Base-by-base conservation (phyloP, 306 rosid genomes). In the Prunus fruticosa region DNA sequence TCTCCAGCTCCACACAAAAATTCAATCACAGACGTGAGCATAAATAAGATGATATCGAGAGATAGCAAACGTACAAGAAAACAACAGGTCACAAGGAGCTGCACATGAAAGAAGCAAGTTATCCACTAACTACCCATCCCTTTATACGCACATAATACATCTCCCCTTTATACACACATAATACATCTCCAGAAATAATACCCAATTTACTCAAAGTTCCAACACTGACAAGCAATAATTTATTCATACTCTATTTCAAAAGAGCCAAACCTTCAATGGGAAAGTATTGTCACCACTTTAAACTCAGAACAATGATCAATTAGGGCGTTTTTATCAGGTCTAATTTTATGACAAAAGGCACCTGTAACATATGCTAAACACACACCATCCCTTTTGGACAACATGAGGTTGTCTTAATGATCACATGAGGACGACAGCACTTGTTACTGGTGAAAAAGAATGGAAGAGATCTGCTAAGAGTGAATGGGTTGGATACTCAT, bases 381-480 rank as follows among this genome's bases (percentile, higher is more conserved):
- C 23, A 22, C 15, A 22, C 16, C 63, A 57, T 57, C 22, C 28
- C n/a, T 18, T 19, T 53, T 16, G 58, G 9, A 18, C 9, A 19
- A 53, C 22, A 6, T 46, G 53, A 20, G 16, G 28, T 23, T 47
- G 50, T 61, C 64, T 52, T 54, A 50, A 64, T 30, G 54, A 75
- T 68, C 65, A 34, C 27, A 65, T 34, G 45, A 38, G n/a, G 52
- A 75, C 13, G 65, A 54, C 65, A 34, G 0, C 19, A 8, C 7
- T 51, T 18, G 56, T 51, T 3, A 14, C 47, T 25, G 19, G 22
- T 54, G 18, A 25, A 75, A 64, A 75, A 23, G 27, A 57, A 32
- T 51, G 72, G n/a, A 64, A 32, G 46, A 34, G 49, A 52, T 64
- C 72, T 64, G 64, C 79, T 5, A 64, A 74, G 63, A 74, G 63